These are phyloP conservation scores for Fraxinus anomala DNA, from an alignment of 257 asterid species.

Conservation along the genomic window DNA sequence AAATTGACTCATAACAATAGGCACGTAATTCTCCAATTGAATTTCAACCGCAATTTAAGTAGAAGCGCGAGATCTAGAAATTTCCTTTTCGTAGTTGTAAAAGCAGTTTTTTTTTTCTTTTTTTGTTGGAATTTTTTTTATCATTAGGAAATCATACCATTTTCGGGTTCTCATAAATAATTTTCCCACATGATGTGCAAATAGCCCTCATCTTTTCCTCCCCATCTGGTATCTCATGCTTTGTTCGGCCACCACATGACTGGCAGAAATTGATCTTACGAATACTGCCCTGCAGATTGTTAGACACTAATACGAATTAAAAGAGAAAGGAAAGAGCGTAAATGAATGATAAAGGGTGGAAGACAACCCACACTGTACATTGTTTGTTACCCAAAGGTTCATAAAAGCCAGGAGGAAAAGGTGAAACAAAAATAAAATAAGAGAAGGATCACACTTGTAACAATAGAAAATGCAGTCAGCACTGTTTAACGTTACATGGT, in stretches of 20 bases:
- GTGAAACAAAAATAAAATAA: no score
- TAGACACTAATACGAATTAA: conserved; percentile 24
- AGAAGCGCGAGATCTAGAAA: no score
- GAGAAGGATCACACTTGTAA: background rate
- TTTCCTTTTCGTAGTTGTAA: no score
- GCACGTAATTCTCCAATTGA: background rate
- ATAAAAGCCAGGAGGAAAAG: background rate
- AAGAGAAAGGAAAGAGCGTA: background rate
- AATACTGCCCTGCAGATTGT: conserved; percentile 50
- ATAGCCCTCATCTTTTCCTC: conserved; percentile 85
- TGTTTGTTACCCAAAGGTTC: background rate
- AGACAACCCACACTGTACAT: background rate
- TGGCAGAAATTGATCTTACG: conserved; percentile 82
- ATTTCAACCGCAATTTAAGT: background rate
- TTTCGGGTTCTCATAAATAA: conserved; percentile 92
- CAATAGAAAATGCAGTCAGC: background rate
- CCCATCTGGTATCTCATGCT: conserved; percentile 88
- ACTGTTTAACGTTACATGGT: background rate
- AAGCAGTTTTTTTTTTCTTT: no score
- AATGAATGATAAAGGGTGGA: background rate
- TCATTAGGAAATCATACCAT: conserved; percentile 53
- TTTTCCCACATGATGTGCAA: conserved; percentile 74
- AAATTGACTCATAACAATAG: background rate
- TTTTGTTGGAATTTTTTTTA: background rate
- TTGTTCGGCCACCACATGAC: conserved; percentile 85